A percentile compares a stretch with the other conserved stretches of the same genome.
phyloP scores from a whole-genome alignment of 148 eudicot genomes.

The Silene latifolia region DNA sequence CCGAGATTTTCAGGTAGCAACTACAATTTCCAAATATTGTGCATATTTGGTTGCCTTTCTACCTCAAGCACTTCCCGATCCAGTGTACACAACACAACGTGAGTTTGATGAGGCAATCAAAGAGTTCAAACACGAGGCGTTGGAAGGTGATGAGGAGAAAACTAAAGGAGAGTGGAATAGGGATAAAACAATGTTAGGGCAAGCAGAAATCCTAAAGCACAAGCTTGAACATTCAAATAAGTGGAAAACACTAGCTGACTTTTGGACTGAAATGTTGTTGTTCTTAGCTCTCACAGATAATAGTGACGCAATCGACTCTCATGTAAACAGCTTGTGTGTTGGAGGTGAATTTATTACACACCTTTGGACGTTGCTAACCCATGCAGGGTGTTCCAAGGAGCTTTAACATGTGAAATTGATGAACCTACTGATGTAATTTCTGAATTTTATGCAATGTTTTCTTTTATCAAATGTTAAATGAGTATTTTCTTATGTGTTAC shows the following conservation, averaged over 20 bases:
- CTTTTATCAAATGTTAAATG: not conserved
- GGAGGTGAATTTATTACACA: slow-evolving; percentile 14
- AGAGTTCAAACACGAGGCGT: too few relatives aligned
- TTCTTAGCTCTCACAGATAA: slow-evolving; percentile 11
- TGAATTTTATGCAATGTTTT: not conserved
- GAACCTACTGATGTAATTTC: not conserved
- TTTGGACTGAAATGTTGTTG: slow-evolving; percentile 12
- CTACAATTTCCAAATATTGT: too few relatives aligned
- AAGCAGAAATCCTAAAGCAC: not conserved
- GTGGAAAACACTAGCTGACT: slow-evolving; percentile 13
- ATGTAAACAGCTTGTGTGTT: not conserved
- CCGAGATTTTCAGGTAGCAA: too few relatives aligned
- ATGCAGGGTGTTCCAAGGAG: slow-evolving; percentile 6
- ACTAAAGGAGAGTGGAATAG: not conserved
- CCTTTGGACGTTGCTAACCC: slow-evolving; percentile 12
- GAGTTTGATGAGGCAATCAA: too few relatives aligned
- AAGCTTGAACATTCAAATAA: not conserved
- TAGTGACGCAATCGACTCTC: not conserved
- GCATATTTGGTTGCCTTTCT: too few relatives aligned
- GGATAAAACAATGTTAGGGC: not conserved
- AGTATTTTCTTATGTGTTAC: not conserved
- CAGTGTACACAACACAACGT: too few relatives aligned
- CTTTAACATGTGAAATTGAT: not conserved
- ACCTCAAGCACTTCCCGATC: too few relatives aligned
- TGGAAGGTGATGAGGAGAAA: not conserved